phyloP scores from a whole-genome alignment of 1,284 basidiomycete species.

The Taiwanofungus camphoratus region DNA sequence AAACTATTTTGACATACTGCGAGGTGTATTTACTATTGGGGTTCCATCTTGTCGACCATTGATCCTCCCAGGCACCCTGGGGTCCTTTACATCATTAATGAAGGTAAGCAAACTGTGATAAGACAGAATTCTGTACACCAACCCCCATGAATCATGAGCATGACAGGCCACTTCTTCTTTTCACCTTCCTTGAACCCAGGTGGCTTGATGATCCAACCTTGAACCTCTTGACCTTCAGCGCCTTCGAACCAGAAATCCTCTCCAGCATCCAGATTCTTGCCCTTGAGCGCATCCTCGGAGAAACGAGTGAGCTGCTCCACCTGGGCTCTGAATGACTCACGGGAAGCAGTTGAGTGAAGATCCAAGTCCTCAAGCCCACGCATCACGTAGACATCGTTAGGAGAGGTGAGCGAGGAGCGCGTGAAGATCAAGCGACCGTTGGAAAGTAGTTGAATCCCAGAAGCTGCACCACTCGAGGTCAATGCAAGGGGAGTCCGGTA shows the following conservation, averaged over 20 bases:
- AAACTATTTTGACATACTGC: neutral
- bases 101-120: conserved; percentile 1
- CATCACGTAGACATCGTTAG: conserved; percentile 70
- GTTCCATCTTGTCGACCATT: conserved; percentile 88
- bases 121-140: conserved; percentile 6
- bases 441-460: conserved; percentile 54
- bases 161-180: conserved; percentile 69
- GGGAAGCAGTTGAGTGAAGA: conserved; percentile 5
- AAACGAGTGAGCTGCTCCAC: conserved; percentile 57
- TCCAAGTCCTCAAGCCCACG: conserved; percentile 34
- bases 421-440: conserved; percentile 62
- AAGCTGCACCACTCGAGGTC: conserved; percentile 50
- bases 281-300: conserved; percentile 49
- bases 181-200: conserved; percentile 62
- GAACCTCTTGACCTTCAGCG: conserved; percentile 63
- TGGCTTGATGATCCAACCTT: conserved; percentile 82
- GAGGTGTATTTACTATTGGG: conserved; percentile 49
- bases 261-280: conserved; percentile 50
- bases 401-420: conserved; percentile 61
- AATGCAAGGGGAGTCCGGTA: conserved; percentile 53
- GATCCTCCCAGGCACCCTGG: conserved; percentile 77
- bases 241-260: conserved; percentile 88
- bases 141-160: conserved; percentile 75
- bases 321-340: conserved; percentile 26
- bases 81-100: too few species aligned